phyloP scores from a whole-genome alignment of 2,329 filamentous ascomycete species.

The Botryotinia narcissicola region DNA sequence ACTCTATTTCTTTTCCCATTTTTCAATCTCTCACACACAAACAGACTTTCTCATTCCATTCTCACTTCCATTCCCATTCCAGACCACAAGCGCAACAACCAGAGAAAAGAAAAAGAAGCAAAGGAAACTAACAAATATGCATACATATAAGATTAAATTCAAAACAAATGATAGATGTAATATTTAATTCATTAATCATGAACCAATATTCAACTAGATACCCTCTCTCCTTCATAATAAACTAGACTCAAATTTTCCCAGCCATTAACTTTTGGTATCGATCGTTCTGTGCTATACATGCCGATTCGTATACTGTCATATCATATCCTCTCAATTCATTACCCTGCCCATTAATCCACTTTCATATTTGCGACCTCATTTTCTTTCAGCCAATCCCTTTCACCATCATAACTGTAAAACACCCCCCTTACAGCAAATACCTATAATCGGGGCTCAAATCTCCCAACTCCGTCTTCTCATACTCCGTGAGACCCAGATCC shows the following conservation, averaged over 20 bases:
- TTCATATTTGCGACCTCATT: not conserved
- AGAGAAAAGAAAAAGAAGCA: too few relatives aligned
- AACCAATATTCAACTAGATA: not conserved
- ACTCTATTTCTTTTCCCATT: too few relatives aligned
- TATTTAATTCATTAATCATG: not conserved
- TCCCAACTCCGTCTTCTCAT: constrained; percentile 54
- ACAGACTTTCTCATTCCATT: too few relatives aligned
- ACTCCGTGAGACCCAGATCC: constrained; percentile 54
- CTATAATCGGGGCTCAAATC: constrained; percentile 39
- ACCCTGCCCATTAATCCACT: not conserved
- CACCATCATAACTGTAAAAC: not conserved
- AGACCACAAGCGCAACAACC: too few relatives aligned
- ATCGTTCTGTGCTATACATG: not conserved
- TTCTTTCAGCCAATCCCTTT: too few relatives aligned
- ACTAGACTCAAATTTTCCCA: not conserved
- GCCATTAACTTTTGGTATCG: not conserved
- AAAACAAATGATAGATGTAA: fast-evolving
- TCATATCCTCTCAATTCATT: not conserved
- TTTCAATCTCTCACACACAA: too few relatives aligned
- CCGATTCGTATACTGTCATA: not conserved
- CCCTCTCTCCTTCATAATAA: not conserved
- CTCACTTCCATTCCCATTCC: too few relatives aligned
- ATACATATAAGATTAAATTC: too few relatives aligned
- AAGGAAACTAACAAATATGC: too few relatives aligned
- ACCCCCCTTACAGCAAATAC: constrained; percentile 30